These are phyloP conservation scores for Parvularia atlantis DNA, from an alignment of 78 protist genomes.

Conservation along the genomic window DNA sequence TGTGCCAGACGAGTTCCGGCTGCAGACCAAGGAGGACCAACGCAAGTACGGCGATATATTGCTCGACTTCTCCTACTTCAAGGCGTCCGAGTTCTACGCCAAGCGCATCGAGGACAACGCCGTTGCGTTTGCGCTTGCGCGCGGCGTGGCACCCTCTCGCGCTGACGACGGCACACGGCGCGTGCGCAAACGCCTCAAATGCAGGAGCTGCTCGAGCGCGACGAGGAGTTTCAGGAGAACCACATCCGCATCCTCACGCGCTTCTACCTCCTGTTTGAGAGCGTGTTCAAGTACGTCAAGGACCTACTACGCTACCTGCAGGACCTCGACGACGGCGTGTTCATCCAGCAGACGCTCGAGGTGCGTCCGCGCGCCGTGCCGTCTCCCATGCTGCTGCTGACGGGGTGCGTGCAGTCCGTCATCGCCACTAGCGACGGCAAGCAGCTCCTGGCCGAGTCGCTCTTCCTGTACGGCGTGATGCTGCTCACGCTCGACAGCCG, in stretches of 20 bases:
- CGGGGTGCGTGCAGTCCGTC: slow-evolving; percentile 43
- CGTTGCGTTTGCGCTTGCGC: not conserved
- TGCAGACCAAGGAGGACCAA: not conserved
- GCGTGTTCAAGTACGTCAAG: slow-evolving; percentile 65
- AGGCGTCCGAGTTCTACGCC: slow-evolving; percentile 3
- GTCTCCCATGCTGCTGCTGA: not conserved
- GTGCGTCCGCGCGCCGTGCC: slow-evolving; percentile 4
- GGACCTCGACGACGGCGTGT: slow-evolving; percentile 78
- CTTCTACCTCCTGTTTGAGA: slow-evolving; percentile 80
- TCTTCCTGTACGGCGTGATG: slow-evolving; percentile 87
- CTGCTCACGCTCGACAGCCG: slow-evolving; percentile 75
- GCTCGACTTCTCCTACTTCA: slow-evolving; percentile 43
- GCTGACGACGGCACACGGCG: not conserved
- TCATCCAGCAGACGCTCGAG: slow-evolving; percentile 69
- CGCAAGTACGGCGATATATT: not conserved
- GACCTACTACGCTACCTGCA: slow-evolving; percentile 48
- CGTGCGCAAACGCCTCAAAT: not conserved
- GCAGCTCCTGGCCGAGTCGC: slow-evolving; percentile 87
- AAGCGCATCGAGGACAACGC: not conserved
- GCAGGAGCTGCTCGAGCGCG: slow-evolving; percentile 43
- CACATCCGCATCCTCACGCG: slow-evolving; percentile 72
- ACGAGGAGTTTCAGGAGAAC: slow-evolving; percentile 75
- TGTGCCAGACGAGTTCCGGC: slow-evolving; percentile 27
- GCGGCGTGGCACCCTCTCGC: not conserved
- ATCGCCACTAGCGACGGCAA: slow-evolving; percentile 79